Evolutionary conservation across 2,329 filamentous ascomycete species (phyloP).

Genomic region (Ilyonectria sp.): DNA sequence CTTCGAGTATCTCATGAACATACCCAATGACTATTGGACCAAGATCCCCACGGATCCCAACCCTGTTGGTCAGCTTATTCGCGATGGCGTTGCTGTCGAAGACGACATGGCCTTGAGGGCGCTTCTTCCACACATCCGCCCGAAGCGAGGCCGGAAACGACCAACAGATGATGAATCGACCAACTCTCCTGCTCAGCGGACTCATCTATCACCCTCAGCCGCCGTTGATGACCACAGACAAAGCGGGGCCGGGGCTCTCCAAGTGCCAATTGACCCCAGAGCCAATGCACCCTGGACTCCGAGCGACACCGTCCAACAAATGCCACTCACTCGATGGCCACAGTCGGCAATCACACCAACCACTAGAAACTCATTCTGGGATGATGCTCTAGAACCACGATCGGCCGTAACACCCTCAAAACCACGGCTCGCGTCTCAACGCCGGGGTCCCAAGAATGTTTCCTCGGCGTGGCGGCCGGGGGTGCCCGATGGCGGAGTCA

Average conservation of each 20-base stretch:
- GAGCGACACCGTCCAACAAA: constrained; percentile 61
- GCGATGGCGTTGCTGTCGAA: constrained; percentile 87
- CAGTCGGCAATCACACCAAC: constrained; percentile 83
- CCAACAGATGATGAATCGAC: constrained; percentile 72
- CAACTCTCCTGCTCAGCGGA: constrained; percentile 70
- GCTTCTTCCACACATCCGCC: constrained; percentile 82
- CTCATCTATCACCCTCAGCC: constrained; percentile 70
- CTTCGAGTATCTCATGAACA: constrained; percentile 89
- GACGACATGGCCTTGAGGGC: constrained; percentile 92
- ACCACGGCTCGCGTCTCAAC: constrained; percentile 59
- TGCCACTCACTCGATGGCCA: constrained; percentile 79
- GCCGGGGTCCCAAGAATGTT: constrained; percentile 86
- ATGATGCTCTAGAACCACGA: constrained; percentile 74
- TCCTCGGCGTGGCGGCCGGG: constrained; percentile 90
- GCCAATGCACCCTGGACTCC: constrained; percentile 55
- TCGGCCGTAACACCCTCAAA: constrained; percentile 82
- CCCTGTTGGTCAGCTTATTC: constrained; percentile 74
- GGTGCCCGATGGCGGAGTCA: constrained; percentile 74
- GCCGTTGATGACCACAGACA: constrained; percentile 56
- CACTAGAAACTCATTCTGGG: constrained; percentile 68
- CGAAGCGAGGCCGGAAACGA: constrained; percentile 73
- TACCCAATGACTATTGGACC: constrained; percentile 84
- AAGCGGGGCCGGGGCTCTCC: constrained; percentile 60
- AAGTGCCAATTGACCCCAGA: constrained; percentile 60
- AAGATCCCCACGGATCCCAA: constrained; percentile 78